These are phyloP conservation scores for Anthoceros angustus DNA, from an alignment of 225 moss, liverwort and hornwort species.

Conservation along the genomic window DNA sequence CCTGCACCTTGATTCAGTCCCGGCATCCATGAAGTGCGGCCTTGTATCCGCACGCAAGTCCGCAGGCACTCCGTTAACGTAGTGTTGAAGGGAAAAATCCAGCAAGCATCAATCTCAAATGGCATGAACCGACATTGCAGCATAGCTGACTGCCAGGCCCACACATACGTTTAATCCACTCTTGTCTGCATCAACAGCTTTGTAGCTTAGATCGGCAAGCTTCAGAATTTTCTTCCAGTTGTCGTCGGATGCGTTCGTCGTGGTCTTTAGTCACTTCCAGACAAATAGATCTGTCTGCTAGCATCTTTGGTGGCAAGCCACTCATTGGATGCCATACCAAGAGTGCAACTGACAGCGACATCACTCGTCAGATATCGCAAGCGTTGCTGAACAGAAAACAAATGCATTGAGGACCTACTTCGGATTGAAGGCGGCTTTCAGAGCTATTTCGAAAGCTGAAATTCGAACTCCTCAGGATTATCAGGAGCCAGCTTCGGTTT, in stretches of 20 bases:
- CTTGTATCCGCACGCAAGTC: not conserved
- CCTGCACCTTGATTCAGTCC: not conserved
- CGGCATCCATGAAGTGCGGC: not conserved
- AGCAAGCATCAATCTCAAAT: not conserved
- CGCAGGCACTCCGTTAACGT: not conserved
- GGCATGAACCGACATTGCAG: not conserved
- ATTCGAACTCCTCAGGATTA: constrained; percentile 9
- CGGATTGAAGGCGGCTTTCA: constrained; percentile 18
- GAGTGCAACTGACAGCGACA: constrained; percentile 12
- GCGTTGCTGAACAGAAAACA: not conserved
- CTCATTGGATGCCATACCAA: constrained; percentile 22
- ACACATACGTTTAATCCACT: constrained; percentile 20
- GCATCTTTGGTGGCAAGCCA: constrained; percentile 27
- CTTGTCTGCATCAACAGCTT: constrained; percentile 29
- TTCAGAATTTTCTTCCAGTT: not conserved
- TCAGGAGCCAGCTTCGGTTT: constrained; percentile 7
- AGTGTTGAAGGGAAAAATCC: not conserved
- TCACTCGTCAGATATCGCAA: not conserved
- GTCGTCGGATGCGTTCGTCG: not conserved
- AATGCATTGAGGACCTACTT: constrained; percentile 8
- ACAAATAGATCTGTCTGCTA: not conserved
- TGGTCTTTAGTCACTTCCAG: not conserved
- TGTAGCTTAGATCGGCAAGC: constrained; percentile 17
- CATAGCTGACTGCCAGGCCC: not conserved
- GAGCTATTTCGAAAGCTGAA: constrained; percentile 14